Conservation (phyloP, 257 asterid genomes). For the Forsythia viridissima region DNA sequence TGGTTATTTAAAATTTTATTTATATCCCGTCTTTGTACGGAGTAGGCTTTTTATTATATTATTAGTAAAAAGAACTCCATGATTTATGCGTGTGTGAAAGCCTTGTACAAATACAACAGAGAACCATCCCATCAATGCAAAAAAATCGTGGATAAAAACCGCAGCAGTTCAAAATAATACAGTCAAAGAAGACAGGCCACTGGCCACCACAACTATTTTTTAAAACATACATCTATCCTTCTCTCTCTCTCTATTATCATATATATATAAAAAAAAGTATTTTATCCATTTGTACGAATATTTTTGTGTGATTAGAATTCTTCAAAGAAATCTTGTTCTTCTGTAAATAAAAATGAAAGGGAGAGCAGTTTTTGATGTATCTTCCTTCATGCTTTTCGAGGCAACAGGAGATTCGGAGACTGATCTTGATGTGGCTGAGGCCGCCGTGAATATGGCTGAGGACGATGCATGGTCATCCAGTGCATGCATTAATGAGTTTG, state of each 20-base stretch:
- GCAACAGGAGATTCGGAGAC: conserved; percentile 21
- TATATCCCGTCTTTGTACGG: too few relatives aligned
- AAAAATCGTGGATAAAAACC: too few relatives aligned
- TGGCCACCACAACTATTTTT: background rate
- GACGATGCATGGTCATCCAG: conserved; percentile 21
- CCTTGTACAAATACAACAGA: too few relatives aligned
- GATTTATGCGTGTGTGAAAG: too few relatives aligned
- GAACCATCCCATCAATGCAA: too few relatives aligned
- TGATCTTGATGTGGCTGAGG: background rate
- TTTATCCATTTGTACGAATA: background rate
- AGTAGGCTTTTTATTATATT: too few relatives aligned
- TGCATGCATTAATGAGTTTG: background rate
- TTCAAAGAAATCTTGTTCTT: background rate
- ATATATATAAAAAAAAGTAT: background rate
- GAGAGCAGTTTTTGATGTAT: conserved; percentile 9
- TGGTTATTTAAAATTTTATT: too few relatives aligned
- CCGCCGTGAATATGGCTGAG: conserved; percentile 1
- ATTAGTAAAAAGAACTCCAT: too few relatives aligned
- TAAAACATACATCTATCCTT: background rate
- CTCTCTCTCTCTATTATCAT: background rate
- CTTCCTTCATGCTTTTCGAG: conserved; percentile 16
- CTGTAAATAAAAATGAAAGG: background rate
- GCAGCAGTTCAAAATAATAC: background rate
- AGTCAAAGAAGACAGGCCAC: background rate
- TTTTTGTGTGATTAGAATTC: background rate